phyloP scores from a whole-genome alignment of 495 filamentous ascomycete species.

The Talaromyces wortmannii region DNA sequence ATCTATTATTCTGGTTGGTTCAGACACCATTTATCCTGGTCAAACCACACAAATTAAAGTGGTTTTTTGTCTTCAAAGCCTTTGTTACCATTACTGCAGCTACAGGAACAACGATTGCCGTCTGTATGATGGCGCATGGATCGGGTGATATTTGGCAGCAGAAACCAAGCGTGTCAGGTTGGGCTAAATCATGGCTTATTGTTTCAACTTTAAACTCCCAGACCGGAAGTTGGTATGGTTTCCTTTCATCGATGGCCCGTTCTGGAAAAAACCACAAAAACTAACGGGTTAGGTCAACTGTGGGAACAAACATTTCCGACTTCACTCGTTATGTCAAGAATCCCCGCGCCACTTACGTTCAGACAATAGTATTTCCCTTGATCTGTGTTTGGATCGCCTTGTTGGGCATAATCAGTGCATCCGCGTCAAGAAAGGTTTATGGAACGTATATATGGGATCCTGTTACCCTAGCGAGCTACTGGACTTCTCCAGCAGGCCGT shows the following conservation, averaged over 20 bases:
- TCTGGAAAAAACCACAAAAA: background rate
- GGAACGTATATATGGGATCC: constrained; percentile 48
- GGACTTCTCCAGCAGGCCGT: constrained; percentile 34
- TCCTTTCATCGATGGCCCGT: too few relatives aligned
- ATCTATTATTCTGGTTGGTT: constrained; percentile 40
- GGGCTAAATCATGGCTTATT: background rate
- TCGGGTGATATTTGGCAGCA: constrained; percentile 3
- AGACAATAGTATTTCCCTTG: constrained; percentile 50
- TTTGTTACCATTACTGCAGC: constrained; percentile 18
- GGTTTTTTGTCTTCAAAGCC: constrained; percentile 45
- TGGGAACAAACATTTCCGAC: constrained; percentile 51
- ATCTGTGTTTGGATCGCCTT: constrained; percentile 46
- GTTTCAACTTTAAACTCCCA: too few relatives aligned
- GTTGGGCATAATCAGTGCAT: constrained; percentile 44
- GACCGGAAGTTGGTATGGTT: too few relatives aligned
- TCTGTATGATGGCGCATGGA: constrained; percentile 2
- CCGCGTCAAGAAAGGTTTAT: constrained; percentile 41
- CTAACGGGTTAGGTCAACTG: constrained; percentile 11
- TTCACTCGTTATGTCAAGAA: constrained; percentile 52
- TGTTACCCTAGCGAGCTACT: constrained; percentile 38
- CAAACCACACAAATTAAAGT: constrained; percentile 40
- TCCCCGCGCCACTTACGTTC: constrained; percentile 43
- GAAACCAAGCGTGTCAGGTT: constrained; percentile 7
- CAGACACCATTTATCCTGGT: constrained; percentile 44
- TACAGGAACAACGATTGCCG: constrained; percentile 3